phyloP scores from a whole-genome alignment of 106 monocot species.

The Agapanthus africanus region DNA sequence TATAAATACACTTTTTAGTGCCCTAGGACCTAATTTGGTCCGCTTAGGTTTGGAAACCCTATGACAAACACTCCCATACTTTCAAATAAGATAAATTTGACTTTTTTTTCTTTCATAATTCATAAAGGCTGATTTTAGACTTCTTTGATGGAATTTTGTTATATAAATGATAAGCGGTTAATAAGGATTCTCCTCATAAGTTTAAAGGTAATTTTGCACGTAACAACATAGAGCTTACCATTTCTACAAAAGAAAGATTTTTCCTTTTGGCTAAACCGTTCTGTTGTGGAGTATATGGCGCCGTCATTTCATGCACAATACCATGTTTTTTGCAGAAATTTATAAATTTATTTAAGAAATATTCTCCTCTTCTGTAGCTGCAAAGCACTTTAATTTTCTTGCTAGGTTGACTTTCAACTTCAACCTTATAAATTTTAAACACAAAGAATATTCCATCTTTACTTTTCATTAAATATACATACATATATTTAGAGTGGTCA shows the following conservation, averaged over 20 bases:
- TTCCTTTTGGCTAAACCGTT: conserved; percentile 1
- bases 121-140: neutral
- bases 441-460: neutral
- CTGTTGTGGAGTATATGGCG: neutral
- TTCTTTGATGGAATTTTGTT: conserved; percentile 3
- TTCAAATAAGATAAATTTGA: conserved; percentile 1
- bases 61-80: conserved; percentile 11
- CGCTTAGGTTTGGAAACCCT: neutral
- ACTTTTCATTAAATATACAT: conserved; percentile 1
- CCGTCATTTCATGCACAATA: neutral
- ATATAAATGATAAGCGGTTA: neutral
- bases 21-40: conserved; percentile 9
- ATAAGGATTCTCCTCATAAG: neutral
- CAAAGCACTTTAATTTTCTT: neutral
- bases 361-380: neutral
- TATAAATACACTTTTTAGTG: conserved; percentile 5
- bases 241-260: neutral
- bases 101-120: conserved; percentile 4
- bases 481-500: neutral
- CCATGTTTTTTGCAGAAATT: neutral
- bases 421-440: neutral
- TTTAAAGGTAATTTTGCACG: neutral
- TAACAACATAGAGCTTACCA: conserved; percentile 5
- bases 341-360: neutral
- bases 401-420: conserved; percentile 1